Evolutionary conservation across 2,329 filamentous ascomycete genomes (phyloP).

Genomic region (Septoria linicola): DNA sequence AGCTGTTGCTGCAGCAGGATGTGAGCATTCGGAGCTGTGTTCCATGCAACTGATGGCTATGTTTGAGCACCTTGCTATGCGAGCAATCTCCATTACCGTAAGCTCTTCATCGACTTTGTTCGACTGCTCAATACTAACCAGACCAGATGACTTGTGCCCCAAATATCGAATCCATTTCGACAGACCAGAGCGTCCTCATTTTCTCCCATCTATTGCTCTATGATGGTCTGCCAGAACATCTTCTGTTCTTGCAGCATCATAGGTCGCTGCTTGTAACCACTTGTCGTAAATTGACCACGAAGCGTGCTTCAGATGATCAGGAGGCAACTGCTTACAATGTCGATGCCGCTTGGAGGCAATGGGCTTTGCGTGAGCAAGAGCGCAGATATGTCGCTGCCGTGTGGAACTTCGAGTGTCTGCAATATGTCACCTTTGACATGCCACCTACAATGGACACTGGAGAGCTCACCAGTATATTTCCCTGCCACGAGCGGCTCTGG

Average conservation of each 20-base stretch:
- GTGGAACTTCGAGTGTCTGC: slow-evolving; percentile 12
- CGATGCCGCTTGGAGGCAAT: slow-evolving; percentile 7
- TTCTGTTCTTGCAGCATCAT: slow-evolving; percentile 9
- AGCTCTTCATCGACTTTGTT: background rate
- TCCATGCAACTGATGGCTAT: slow-evolving; percentile 7
- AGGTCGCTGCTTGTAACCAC: slow-evolving; percentile 5
- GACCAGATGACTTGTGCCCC: slow-evolving; percentile 4
- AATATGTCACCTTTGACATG: slow-evolving; percentile 13
- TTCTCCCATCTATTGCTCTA: slow-evolving; percentile 8
- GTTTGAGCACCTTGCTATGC: slow-evolving; percentile 15
- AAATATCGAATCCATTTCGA: slow-evolving; percentile 5
- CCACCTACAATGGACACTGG: slow-evolving; percentile 10
- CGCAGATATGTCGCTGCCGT: slow-evolving; percentile 6
- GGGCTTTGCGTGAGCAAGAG: slow-evolving; percentile 9
- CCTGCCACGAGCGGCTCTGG: slow-evolving; percentile 10
- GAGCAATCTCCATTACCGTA: slow-evolving; percentile 10
- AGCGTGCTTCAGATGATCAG: background rate
- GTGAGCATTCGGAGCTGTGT: slow-evolving; percentile 9
- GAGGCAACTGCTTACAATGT: background rate
- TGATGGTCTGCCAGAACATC: slow-evolving; percentile 4
- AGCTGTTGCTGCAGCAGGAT: slow-evolving; percentile 9
- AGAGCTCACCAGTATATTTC: slow-evolving; percentile 7
- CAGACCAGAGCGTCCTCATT: slow-evolving; percentile 5
- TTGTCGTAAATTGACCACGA: slow-evolving; percentile 3
- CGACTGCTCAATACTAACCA: background rate